Conservation (phyloP, 306 rosid species). For the Trichosanthes truncata region DNA sequence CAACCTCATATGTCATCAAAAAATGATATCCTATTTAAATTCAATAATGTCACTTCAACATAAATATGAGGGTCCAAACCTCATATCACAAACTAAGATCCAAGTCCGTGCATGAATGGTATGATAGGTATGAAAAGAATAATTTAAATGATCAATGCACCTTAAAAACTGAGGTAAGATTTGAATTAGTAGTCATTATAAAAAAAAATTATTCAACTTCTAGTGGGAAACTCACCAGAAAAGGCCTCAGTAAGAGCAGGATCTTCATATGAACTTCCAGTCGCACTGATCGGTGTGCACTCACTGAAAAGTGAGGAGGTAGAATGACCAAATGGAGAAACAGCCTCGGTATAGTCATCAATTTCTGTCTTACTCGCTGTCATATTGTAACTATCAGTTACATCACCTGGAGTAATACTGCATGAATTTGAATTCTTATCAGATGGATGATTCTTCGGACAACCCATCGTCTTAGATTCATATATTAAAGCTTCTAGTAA, state of each 20-base stretch:
- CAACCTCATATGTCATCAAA: background rate
- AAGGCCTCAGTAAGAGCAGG: slow-evolving; percentile 30
- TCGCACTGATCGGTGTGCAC: slow-evolving; percentile 44
- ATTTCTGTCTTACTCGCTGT: slow-evolving; percentile 46
- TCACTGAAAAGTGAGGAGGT: slow-evolving; percentile 51
- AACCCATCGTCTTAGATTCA: slow-evolving; percentile 43
- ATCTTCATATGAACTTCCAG: slow-evolving; percentile 54
- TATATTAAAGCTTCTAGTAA: slow-evolving; percentile 75
- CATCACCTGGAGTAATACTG: slow-evolving; percentile 48
- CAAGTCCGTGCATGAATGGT: background rate
- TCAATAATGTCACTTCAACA: background rate
- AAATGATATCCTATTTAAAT: background rate
- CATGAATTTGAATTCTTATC: slow-evolving; percentile 71
- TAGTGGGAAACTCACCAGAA: slow-evolving; percentile 42
- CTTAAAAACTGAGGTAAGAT: background rate
- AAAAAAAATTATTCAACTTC: slow-evolving; percentile 6
- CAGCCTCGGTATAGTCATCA: slow-evolving; percentile 48
- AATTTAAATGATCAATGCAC: background rate
- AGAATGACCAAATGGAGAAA: slow-evolving; percentile 58
- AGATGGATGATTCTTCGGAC: slow-evolving; percentile 43
- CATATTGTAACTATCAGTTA: slow-evolving; percentile 39
- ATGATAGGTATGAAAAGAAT: background rate
- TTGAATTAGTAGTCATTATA: background rate
- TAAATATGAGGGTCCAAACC: background rate
- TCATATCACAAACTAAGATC: background rate